Base-by-base conservation (phyloP, 495 filamentous ascomycete genomes). In the Penicillium salamii region DNA sequence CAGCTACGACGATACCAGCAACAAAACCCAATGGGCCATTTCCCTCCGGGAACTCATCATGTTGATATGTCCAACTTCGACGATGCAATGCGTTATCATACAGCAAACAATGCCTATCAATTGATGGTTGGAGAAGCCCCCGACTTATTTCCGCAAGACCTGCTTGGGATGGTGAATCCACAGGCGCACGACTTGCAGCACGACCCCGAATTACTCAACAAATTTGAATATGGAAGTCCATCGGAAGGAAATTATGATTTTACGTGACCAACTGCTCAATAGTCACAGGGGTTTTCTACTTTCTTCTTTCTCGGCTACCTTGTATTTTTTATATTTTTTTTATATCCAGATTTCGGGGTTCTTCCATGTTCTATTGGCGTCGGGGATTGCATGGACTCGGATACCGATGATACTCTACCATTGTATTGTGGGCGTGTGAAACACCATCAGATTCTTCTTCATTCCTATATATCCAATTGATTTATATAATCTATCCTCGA, bases 121-220 rank as follows among this genome's bases (percentile, higher is more conserved):
- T 69, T 73, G 62, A 71, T 76, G 70, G 68, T 76, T 15, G 67
- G 71, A 20, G 72, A 76, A 46, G 59, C 66, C 1, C 66, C 68
- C 3, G 71, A 75, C 32, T 49, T 65, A 0, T 64, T 76, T 31
- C 69, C 68, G 42, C 65, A 69, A 46, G 68, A 71, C 42, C 60
- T 71, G 21, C 57, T 75, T 42, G 66, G 66, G 24, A 46, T 76
- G 42, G 71, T 74, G 42, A 71, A 75, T 47, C 56, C 70, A 12
- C 61, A 69, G 13, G 46, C 66, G n/a, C 65, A 65, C 35, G 72
- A 77, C 23, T 56, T 72, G 20, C 73, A 76, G 35, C 70, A 74
- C 42, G 71, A 74, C 19, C 65, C 71, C 13, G 68, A 71, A 23
- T 62, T 76, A 23, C 49, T 76, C 24, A 58, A 64, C 36, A 72